phyloP scores from a whole-genome alignment of 2,329 filamentous ascomycete genomes.

The Reticulascus tulasneorum region DNA sequence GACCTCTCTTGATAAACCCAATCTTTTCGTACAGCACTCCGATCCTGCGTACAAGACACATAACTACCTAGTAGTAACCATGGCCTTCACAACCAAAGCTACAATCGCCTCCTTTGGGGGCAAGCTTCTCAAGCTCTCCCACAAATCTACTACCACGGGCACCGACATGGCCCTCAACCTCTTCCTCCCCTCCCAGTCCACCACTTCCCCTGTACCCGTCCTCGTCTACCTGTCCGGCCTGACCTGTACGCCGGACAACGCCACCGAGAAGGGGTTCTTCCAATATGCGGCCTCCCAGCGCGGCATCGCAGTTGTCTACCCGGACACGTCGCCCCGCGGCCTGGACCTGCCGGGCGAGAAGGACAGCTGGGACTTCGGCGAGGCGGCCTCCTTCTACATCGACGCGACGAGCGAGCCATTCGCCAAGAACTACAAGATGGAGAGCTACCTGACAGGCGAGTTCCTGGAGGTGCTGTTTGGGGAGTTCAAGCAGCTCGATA shows the following conservation, averaged over 20 bases:
- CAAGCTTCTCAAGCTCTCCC: constrained; percentile 89
- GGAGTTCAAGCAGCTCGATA: constrained; percentile 69
- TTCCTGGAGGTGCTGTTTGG: constrained; percentile 74
- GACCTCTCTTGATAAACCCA: constrained; percentile 3
- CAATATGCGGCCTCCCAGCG: constrained; percentile 74
- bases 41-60: background rate
- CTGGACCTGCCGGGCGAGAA: constrained; percentile 78
- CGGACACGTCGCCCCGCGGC: constrained; percentile 89
- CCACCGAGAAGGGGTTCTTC: constrained; percentile 82
- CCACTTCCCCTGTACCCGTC: constrained; percentile 62
- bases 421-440: constrained; percentile 82
- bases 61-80: constrained; percentile 32
- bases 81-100: constrained; percentile 86
- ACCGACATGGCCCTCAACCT: constrained; percentile 93
- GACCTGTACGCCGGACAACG: constrained; percentile 90
- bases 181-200: constrained; percentile 75
- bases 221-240: constrained; percentile 92
- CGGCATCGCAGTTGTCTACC: constrained; percentile 89
- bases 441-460: constrained; percentile 85
- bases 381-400: constrained; percentile 90
- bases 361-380: constrained; percentile 87
- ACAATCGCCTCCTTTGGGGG: constrained; percentile 91
- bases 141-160: constrained; percentile 72
- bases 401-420: constrained; percentile 77
- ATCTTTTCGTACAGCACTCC: background rate